phyloP scores from a whole-genome alignment of 768 basidiomycete species.

The Kwoniella mangroviensis region DNA sequence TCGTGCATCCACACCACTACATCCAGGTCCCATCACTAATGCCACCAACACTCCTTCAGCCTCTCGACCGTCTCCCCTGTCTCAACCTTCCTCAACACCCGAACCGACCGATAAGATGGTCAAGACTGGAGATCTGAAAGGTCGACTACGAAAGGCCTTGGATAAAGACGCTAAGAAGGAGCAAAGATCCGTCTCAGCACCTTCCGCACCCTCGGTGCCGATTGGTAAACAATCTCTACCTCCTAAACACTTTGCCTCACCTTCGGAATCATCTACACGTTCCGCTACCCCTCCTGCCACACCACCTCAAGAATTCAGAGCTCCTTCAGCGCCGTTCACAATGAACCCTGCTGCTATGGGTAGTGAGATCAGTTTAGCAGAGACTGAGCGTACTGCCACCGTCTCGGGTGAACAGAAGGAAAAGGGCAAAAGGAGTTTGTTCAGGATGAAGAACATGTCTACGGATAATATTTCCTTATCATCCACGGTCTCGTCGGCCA shows the following conservation, averaged over 20 bases:
- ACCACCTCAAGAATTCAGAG: constrained; percentile 44
- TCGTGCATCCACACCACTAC: constrained; percentile 44
- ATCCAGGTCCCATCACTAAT: constrained; percentile 55
- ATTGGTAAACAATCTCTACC: constrained; percentile 33
- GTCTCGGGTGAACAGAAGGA: constrained; percentile 58
- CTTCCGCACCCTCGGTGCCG: constrained; percentile 24
- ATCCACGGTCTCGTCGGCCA: constrained; percentile 91
- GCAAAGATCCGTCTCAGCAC: constrained; percentile 28
- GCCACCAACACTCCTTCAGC: constrained; percentile 41
- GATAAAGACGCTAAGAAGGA: constrained; percentile 37
- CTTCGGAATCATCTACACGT: constrained; percentile 48
- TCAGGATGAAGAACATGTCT: constrained; percentile 86
- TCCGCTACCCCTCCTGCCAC: constrained; percentile 51
- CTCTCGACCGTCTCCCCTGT: constrained; percentile 65
- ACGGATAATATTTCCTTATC: constrained; percentile 95
- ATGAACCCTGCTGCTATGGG: constrained; percentile 35
- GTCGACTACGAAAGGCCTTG: constrained; percentile 73
- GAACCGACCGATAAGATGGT: constrained; percentile 52
- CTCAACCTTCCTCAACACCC: constrained; percentile 66
- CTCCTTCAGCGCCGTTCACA: constrained; percentile 38
- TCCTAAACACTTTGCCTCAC: constrained; percentile 34
- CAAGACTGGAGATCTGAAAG: constrained; percentile 70
- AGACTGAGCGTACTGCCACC: constrained; percentile 46
- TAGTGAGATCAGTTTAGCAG: constrained; percentile 49
- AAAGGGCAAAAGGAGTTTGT: constrained; percentile 65